Evolutionary conservation across 2,329 filamentous ascomycete species (phyloP), one percentile per base, ranked within the genome.

Genomic region (Mycosphaerelloides madeirae): DNA sequence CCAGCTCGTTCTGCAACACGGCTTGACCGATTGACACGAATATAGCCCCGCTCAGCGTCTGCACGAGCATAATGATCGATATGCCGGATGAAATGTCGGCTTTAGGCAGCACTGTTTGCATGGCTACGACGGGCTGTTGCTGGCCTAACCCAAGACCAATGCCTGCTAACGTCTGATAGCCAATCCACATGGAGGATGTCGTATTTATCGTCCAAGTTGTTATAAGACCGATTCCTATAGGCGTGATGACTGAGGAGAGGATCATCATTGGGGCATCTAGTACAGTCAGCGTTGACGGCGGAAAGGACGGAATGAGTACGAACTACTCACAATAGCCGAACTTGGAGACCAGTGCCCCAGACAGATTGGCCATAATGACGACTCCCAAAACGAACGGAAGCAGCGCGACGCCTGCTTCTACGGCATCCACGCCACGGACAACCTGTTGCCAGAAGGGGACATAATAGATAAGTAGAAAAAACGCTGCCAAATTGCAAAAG

Each of bases 301-400:
- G n/a, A n/a, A n/a, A n/a, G n/a, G n/a, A n/a, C n/a, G n/a, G n/a
- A n/a, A n/a, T n/a, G n/a, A n/a, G n/a, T n/a, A n/a, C n/a, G n/a
- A n/a, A n/a, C n/a, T n/a, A n/a, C n/a, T n/a, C n/a, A n/a, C n/a
- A 73, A 61, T 73, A 73, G 12, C 71, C 71, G 16, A 68, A 51
- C 1, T 52, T 50, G 1, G 66, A 66, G 19, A 70, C 65, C 12
- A 56, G 29, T 3, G 52, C 50, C 3, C 66, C 67, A 11, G 69
- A 62, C 9, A 56, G 25, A 15, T 56, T 59, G 32, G 67, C 68
- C 18, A 61, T 55, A n/a, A 64, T 13, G 50, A 73, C 64, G 34
- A 65, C 65, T 29, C 68, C 46, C 44, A 72, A 40, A 41, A 73
- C 68, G n/a, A 72, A 59, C 3, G 67, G 70, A 1, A 74, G 56